phyloP scores from a whole-genome alignment of 176 grass and related monocot genomes.

The Themeda triandra region DNA sequence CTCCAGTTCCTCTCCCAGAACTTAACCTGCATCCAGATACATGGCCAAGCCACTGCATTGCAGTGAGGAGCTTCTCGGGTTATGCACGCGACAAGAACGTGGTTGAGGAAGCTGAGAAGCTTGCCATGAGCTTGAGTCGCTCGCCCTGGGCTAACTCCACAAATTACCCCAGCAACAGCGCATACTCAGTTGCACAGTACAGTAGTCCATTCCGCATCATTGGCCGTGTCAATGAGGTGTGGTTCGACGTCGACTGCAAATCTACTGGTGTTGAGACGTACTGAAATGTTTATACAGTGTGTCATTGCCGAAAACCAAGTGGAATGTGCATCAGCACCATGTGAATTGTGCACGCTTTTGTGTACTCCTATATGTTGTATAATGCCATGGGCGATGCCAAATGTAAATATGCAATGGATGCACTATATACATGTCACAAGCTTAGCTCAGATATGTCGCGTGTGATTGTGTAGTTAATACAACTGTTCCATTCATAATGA shows the following conservation, averaged over 20 bases:
- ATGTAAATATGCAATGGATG: not conserved
- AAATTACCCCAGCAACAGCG: constrained; percentile 35
- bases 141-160: constrained; percentile 66
- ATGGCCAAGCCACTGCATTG: constrained; percentile 74
- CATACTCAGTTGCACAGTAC: constrained; percentile 87
- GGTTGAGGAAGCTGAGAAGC: constrained; percentile 75
- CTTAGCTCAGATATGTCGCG: not conserved
- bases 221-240: constrained; percentile 80
- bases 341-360: not conserved
- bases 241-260: constrained; percentile 64
- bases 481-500: not conserved
- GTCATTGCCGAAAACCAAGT: not conserved
- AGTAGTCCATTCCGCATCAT: constrained; percentile 61
- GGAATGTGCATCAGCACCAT: not conserved
- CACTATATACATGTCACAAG: not conserved
- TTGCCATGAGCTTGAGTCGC: constrained; percentile 58
- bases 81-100: constrained; percentile 65
- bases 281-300: constrained; percentile 30
- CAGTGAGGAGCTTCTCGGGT: constrained; percentile 63
- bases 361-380: not conserved
- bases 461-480: not conserved
- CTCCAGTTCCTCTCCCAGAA: constrained; percentile 73
- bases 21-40: constrained; percentile 62
- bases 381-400: not conserved
- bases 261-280: constrained; percentile 44